Conservation (phyloP, 495 filamentous ascomycete genomes). For the Chaetomium fimeti region DNA sequence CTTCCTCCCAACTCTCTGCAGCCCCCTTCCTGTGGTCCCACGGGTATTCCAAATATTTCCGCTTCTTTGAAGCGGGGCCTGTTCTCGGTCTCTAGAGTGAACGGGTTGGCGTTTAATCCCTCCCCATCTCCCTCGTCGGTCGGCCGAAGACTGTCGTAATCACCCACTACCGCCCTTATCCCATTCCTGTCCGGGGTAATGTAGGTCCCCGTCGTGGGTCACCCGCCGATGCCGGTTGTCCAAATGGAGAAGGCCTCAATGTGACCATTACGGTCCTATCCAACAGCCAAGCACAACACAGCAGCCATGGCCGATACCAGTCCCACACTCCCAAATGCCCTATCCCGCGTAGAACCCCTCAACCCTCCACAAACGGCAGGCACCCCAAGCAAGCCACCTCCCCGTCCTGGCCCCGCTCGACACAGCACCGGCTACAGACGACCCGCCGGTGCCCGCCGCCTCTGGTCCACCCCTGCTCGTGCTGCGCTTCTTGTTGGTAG, state of each 20-base stretch:
- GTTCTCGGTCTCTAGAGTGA: neutral
- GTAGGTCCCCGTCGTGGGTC: too few species aligned
- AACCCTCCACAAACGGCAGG: constrained; percentile 44
- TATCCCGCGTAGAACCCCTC: constrained; percentile 2
- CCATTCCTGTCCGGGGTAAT: too few species aligned
- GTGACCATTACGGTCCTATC: too few species aligned
- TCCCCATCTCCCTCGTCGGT: neutral
- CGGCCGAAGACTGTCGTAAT: neutral
- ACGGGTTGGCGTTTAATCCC: neutral
- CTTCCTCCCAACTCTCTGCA: neutral
- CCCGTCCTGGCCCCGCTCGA: constrained; percentile 46
- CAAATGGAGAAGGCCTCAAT: too few species aligned
- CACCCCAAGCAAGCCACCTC: constrained; percentile 51
- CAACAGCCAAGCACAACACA: too few species aligned
- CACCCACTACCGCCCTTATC: too few species aligned
- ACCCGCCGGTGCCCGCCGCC: constrained; percentile 40
- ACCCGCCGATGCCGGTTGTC: too few species aligned
- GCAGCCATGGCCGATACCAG: too few species aligned
- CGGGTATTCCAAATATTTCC: neutral
- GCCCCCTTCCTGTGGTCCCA: too few species aligned
- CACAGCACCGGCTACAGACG: constrained; percentile 50
- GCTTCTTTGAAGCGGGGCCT: neutral
- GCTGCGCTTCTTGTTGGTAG: neutral
- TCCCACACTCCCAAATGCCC: too few species aligned
- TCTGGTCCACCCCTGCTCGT: constrained; percentile 32